Evolutionary conservation across 2,329 filamentous ascomycete genomes (phyloP), one percentile per base, ranked within the genome.

Genomic region (Lasiodiplodia citricola): DNA sequence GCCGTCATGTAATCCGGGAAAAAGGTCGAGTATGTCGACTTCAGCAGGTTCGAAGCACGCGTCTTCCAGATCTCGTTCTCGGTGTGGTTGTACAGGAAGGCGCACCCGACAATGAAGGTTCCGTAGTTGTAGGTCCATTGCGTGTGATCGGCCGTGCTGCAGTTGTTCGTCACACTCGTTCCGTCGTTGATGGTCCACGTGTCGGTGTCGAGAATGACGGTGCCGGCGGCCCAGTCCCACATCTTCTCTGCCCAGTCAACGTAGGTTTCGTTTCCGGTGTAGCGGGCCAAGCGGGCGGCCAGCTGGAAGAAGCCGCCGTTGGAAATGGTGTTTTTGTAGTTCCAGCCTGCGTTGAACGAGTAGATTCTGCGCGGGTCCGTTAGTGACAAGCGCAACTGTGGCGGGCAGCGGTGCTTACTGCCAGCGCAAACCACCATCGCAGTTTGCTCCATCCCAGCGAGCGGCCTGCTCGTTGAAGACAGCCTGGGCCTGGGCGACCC

Each of bases 91-190:
- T 87, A 88, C 76, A 92, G 81, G 67, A 89, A 83, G 2, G 90
- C 87, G 1, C 87, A 84, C 2, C 90, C 90, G 71, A 90, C 88
- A 54, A 92, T 78, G 77, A 87, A 90, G 68, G 91, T 87, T 50
- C 89, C 91, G 66, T 84, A 84, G 63, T 87, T 88, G 79, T 91
- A 91, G 3, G 88, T 87, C 81, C 91, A 93, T 66, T 87, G 86
- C 2, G 87, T 75, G 35, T 81, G 79, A 76, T 88, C 87, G 67
- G 84, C 79, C 35, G 82, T 73, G 38, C 79, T 80, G 80, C 90
- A 92, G 73, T 88, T 69, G 63, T 58, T 69, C 11, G 51, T 54
- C 23, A 54, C 84, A 60, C 81, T 82, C 44, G 77, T 77, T 41
- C 83, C 82, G 71, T 84, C 82, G n/a, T 87, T 85, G 57, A 92